Conservation (phyloP, 2,329 filamentous ascomycete genomes). For the Domatiomyces catenatus region DNA sequence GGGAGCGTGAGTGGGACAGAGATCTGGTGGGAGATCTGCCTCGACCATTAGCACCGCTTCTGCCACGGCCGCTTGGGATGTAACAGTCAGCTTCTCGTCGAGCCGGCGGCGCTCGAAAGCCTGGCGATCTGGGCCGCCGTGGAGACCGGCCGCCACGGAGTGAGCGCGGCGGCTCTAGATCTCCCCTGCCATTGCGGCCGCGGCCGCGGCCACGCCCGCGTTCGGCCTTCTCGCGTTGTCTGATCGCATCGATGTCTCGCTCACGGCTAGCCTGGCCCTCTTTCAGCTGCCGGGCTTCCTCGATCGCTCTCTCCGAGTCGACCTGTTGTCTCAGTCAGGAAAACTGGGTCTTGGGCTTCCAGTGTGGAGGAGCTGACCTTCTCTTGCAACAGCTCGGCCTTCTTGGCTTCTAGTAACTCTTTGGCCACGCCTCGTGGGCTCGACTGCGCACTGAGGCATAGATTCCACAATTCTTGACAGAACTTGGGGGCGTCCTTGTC, state of each 20-base stretch:
- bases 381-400: conserved; percentile 82
- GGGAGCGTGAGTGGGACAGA: conserved; percentile 19
- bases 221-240: conserved; percentile 35
- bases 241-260: conserved; percentile 50
- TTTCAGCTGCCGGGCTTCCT: conserved; percentile 34
- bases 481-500: conserved; percentile 81
- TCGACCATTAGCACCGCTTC: conserved; percentile 20
- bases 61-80: conserved; percentile 32
- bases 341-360: neutral
- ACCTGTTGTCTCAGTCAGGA: conserved; percentile 10
- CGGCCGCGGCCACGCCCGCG: conserved; percentile 22
- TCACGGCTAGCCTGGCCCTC: conserved; percentile 39
- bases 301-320: conserved; percentile 36
- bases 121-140: conserved; percentile 33
- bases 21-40: conserved; percentile 25
- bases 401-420: conserved; percentile 90
- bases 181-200: conserved; percentile 23
- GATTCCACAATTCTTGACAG: conserved; percentile 84
- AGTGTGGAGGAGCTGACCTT: conserved; percentile 44
- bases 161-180: conserved; percentile 32
- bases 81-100: conserved; percentile 43
- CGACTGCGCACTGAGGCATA: conserved; percentile 76
- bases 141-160: conserved; percentile 38
- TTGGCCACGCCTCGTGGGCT: conserved; percentile 85
- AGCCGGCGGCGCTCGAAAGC: conserved; percentile 30